A percentile compares a stretch with the other conserved stretches of the same genome.
Evolutionary conservation across 768 basidiomycete species (phyloP).

Genomic region (Glaciozyma antarctica): DNA sequence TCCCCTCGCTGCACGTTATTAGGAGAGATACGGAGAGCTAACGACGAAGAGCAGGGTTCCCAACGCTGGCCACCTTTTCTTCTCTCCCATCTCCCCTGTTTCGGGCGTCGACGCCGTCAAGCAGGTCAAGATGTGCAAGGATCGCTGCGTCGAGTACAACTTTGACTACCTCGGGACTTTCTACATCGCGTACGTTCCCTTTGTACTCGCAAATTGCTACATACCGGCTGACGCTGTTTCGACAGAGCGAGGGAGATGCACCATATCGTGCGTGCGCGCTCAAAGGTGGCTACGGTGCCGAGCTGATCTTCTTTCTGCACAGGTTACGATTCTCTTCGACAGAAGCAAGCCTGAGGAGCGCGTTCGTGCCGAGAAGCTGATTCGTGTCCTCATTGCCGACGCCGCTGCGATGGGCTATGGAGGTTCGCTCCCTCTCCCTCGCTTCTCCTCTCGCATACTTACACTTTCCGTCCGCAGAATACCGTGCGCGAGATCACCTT

Average conservation of each 20-base stretch:
- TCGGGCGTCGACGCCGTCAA: slow-evolving; percentile 1
- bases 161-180: slow-evolving; percentile 25
- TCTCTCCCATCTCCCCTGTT: slow-evolving; percentile 18
- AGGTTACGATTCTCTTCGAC: slow-evolving; percentile 14
- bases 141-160: slow-evolving; percentile 8
- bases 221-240: background rate
- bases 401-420: slow-evolving; percentile 15
- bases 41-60: slow-evolving; percentile 8
- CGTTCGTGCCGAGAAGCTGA: slow-evolving; percentile 3
- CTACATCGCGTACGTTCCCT: background rate
- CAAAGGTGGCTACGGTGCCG: background rate
- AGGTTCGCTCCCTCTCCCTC: background rate
- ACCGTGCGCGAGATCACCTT: background rate
- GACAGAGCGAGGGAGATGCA: background rate
- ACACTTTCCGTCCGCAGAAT: background rate
- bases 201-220: no score
- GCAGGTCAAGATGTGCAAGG: slow-evolving; percentile 19
- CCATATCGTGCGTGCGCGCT: background rate
- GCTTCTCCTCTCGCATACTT: background rate
- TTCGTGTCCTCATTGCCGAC: slow-evolving; percentile 20
- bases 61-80: slow-evolving; percentile 27
- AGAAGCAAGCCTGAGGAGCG: slow-evolving; percentile 17
- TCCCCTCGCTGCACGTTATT: no score
- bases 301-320: background rate
- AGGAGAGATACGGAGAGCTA: no score